Conservation (phyloP, 2,329 filamentous ascomycete genomes). For the Pseudogymnoascus sp. region DNA sequence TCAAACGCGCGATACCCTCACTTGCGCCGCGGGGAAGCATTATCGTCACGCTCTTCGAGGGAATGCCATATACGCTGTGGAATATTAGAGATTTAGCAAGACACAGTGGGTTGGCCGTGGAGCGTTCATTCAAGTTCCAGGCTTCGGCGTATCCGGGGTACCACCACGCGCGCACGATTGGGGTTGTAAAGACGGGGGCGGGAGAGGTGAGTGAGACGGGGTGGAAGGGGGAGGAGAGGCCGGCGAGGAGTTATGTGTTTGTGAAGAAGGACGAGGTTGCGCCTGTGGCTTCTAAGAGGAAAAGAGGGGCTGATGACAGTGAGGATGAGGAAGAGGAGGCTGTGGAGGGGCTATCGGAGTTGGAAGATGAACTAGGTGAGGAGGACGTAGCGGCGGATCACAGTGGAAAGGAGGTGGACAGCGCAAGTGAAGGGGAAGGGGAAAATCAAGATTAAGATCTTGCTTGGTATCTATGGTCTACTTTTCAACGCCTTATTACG, state of each 20-base stretch:
- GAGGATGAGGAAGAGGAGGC: constrained; percentile 22
- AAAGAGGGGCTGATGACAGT: constrained; percentile 24
- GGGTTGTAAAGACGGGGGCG: constrained; percentile 46
- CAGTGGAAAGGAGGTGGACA: constrained; percentile 28
- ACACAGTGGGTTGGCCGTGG: constrained; percentile 62
- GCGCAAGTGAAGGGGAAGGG: constrained; percentile 26
- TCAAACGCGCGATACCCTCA: constrained; percentile 43
- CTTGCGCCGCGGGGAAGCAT: constrained; percentile 50
- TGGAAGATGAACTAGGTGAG: constrained; percentile 21
- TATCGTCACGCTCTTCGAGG: constrained; percentile 83
- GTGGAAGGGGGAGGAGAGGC: constrained; percentile 45
- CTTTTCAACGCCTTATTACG: neutral
- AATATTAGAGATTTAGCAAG: constrained; percentile 82
- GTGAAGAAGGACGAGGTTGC: constrained; percentile 46
- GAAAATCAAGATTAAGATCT: constrained; percentile 18
- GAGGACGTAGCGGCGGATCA: constrained; percentile 22
- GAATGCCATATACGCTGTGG: constrained; percentile 91
- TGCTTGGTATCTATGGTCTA: constrained; percentile 18
- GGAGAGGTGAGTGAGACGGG: constrained; percentile 35
- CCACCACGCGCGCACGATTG: constrained; percentile 62
- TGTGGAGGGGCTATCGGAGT: constrained; percentile 25
- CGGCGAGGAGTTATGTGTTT: constrained; percentile 53
- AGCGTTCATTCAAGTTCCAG: constrained; percentile 62
- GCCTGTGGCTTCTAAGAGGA: constrained; percentile 26
- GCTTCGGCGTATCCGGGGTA: constrained; percentile 63